Conservation (phyloP, 345 rosid species). For the Lumnitzera littorea region DNA sequence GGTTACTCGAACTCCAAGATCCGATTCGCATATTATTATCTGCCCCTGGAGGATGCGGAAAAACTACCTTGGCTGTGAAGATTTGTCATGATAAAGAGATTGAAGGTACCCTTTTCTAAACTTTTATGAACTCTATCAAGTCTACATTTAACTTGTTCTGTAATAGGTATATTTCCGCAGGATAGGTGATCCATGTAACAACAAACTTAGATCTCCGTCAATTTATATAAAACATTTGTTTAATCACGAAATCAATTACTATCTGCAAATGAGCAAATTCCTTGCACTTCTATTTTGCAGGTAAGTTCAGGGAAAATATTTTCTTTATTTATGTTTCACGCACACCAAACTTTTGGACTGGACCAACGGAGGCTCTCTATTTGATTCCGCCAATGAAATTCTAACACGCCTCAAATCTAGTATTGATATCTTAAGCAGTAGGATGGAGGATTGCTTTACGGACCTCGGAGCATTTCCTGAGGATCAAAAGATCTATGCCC, state of each 20-base stretch:
- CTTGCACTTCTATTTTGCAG: conserved; percentile 17
- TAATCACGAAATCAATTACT: no score
- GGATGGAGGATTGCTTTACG: conserved; percentile 11
- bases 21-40: conserved; percentile 29
- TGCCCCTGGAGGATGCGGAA: conserved; percentile 56
- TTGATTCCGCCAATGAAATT: conserved; percentile 4
- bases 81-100: conserved; percentile 30
- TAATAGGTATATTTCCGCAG: no score
- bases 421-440: conserved; percentile 10
- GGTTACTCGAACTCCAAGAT: conserved; percentile 21
- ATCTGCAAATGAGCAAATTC: no score
- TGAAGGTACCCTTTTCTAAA: conserved; percentile 25
- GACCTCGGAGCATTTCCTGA: conserved; percentile 5
- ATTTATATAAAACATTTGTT: no score
- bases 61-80: conserved; percentile 37
- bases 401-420: conserved; percentile 13
- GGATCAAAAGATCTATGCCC: conserved; percentile 10
- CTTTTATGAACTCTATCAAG: not conserved
- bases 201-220: no score
- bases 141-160: no score
- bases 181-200: no score
- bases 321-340: conserved; percentile 40
- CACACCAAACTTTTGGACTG: conserved; percentile 17
- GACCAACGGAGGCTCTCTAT: not conserved
- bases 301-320: conserved; percentile 31